Conservation (phyloP, 192 early-diverging fungal species). For the Backusella luteola region DNA sequence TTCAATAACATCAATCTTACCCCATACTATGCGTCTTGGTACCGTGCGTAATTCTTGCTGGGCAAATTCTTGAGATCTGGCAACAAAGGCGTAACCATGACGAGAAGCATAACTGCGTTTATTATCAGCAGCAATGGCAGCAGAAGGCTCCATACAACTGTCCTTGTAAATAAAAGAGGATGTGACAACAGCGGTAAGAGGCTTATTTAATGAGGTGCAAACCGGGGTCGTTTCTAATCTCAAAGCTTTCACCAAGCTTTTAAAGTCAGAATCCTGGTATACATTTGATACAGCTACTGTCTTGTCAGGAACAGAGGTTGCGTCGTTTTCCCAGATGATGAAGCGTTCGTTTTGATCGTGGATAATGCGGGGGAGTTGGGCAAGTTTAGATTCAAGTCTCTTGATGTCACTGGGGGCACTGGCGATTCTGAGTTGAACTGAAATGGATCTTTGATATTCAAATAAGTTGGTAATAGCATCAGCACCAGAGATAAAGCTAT, state of each 20-base stretch:
- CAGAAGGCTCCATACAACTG: constrained; percentile 48
- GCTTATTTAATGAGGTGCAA: background rate
- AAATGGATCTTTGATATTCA: background rate
- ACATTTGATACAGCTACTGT: constrained; percentile 40
- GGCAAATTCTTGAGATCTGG: constrained; percentile 50
- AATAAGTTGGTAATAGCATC: background rate
- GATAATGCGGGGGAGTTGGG: background rate
- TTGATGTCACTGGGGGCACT: background rate
- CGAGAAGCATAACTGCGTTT: constrained; percentile 49
- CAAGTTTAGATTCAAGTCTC: background rate
- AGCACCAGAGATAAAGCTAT: background rate
- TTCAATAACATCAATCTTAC: constrained; percentile 53
- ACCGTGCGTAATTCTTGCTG: constrained; percentile 40
- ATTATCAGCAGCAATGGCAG: constrained; percentile 42
- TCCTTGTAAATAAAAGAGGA: constrained; percentile 47
- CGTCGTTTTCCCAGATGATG: constrained; percentile 41
- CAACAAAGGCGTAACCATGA: constrained; percentile 55
- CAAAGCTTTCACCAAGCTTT: constrained; percentile 14
- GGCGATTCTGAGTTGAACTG: background rate
- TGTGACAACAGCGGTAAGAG: constrained; percentile 42
- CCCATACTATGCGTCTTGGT: constrained; percentile 49
- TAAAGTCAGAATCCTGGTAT: constrained; percentile 47
- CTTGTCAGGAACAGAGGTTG: constrained; percentile 31
- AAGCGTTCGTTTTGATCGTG: constrained; percentile 13
- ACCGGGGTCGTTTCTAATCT: background rate